Evolutionary conservation across 2,329 filamentous ascomycete genomes (phyloP).

Genomic region (Colletotrichum eremochloae): DNA sequence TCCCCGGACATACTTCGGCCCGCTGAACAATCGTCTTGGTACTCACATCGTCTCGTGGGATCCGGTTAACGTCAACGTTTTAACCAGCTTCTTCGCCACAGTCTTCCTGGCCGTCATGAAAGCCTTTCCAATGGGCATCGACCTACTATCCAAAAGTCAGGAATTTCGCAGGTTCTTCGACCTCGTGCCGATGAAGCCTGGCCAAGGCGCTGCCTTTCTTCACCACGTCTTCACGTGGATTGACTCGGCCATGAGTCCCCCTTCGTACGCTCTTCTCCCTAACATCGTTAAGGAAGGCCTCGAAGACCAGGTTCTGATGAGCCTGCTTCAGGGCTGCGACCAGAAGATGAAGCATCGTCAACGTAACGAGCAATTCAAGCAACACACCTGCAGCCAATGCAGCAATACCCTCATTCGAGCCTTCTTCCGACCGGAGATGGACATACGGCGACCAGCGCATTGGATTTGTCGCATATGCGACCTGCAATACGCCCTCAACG

Average conservation of each 20-base stretch:
- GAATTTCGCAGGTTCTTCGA: conserved; percentile 31
- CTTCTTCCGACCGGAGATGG: conserved; percentile 19
- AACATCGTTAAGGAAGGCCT: not conserved
- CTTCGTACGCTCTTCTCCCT: not conserved
- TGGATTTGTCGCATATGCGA: conserved; percentile 25
- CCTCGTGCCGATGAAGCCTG: conserved; percentile 35
- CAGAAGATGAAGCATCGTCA: not conserved
- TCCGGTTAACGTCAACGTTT: not conserved
- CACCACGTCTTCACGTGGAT: conserved; percentile 27
- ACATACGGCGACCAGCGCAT: not conserved
- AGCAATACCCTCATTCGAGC: conserved; percentile 1
- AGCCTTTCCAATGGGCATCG: conserved; percentile 31
- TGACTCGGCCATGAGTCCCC: not conserved
- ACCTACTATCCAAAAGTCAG: conserved; percentile 16
- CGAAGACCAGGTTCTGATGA: conserved; percentile 34
- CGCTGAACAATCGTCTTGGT: conserved; percentile 1
- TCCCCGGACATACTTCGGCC: conserved; percentile 21
- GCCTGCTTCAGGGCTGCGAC: conserved; percentile 12
- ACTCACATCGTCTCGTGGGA: conserved; percentile 37
- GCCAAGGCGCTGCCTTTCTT: conserved; percentile 23
- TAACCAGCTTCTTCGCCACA: conserved; percentile 11
- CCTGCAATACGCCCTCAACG: conserved; percentile 3
- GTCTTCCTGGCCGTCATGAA: conserved; percentile 34
- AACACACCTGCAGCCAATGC: conserved; percentile 13
- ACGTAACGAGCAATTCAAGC: not conserved